These are phyloP conservation scores for Eucalyptus pumila DNA, from an alignment of 345 rosid genomes.

Conservation along the genomic window DNA sequence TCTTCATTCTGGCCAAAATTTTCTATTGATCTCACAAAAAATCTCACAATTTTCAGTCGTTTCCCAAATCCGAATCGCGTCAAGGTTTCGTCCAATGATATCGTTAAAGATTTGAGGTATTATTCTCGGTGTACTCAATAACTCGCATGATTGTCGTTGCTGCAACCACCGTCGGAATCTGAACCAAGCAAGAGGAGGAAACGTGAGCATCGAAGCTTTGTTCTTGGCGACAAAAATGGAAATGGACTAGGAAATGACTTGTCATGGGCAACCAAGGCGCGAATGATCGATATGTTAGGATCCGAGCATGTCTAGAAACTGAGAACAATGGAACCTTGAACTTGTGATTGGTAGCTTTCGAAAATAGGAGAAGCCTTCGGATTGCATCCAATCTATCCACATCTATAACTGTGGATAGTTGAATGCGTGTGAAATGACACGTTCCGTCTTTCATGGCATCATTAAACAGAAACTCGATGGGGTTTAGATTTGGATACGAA, in stretches of 20 bases:
- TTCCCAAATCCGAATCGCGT: background rate
- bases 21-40: too few relatives aligned
- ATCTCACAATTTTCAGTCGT: too few relatives aligned
- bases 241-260: background rate
- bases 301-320: background rate
- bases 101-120: background rate
- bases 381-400: background rate
- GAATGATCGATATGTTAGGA: background rate
- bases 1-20: background rate
- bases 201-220: background rate
- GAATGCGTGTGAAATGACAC: background rate
- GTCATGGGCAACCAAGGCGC: background rate
- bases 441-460: background rate
- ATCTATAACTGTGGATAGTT: background rate
- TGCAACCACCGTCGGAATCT: background rate
- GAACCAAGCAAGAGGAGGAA: background rate
- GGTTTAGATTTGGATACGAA: background rate
- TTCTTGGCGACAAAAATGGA: background rate
- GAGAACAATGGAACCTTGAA: background rate
- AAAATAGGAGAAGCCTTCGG: background rate
- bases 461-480: background rate
- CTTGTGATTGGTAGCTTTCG: background rate
- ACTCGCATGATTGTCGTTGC: background rate
- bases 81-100: background rate
- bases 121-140: fast-evolving